phyloP scores from a whole-genome alignment of 2,329 filamentous ascomycete genomes.

The Penicillium sp. region DNA sequence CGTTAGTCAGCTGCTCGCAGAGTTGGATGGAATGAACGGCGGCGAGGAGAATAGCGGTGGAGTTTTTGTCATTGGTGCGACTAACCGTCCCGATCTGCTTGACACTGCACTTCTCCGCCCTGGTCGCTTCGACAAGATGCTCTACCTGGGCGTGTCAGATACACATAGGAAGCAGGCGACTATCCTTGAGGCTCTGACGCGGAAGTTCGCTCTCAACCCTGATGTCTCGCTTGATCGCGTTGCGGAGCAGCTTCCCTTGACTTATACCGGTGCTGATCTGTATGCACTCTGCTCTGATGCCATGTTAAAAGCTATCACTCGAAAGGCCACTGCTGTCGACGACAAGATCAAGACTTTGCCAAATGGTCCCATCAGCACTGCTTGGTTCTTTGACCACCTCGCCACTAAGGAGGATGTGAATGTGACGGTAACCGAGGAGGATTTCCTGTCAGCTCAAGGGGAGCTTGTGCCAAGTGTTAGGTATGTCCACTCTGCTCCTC shows the following conservation, averaged over 20 bases:
- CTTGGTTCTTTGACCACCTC: constrained; percentile 93
- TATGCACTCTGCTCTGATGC: constrained; percentile 97
- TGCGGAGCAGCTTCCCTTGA: constrained; percentile 79
- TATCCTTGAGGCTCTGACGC: constrained; percentile 88
- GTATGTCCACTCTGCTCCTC: constrained; percentile 29
- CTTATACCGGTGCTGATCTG: constrained; percentile 95
- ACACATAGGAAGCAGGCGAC: constrained; percentile 95
- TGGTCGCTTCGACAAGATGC: constrained; percentile 95
- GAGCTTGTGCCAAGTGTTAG: constrained; percentile 89
- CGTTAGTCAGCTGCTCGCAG: constrained; percentile 88
- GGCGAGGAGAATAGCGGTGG: constrained; percentile 75
- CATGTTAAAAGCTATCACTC: constrained; percentile 97
- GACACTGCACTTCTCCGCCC: constrained; percentile 87
- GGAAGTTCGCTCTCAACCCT: constrained; percentile 87
- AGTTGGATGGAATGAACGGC: constrained; percentile 96
- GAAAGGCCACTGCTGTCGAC: constrained; percentile 81
- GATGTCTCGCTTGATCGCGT: constrained; percentile 72
- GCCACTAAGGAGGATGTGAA: constrained; percentile 78
- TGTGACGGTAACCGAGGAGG: constrained; percentile 83
- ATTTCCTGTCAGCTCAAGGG: constrained; percentile 76
- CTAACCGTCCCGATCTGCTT: constrained; percentile 88
- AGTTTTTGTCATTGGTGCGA: constrained; percentile 95
- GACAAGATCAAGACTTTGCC: constrained; percentile 69
- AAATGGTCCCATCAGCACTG: constrained; percentile 66
- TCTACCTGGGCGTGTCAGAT: constrained; percentile 93